Evolutionary conservation across 2,329 filamentous ascomycete species (phyloP), one percentile per base, ranked within the genome.

Genomic region (Penicillium sp.): DNA sequence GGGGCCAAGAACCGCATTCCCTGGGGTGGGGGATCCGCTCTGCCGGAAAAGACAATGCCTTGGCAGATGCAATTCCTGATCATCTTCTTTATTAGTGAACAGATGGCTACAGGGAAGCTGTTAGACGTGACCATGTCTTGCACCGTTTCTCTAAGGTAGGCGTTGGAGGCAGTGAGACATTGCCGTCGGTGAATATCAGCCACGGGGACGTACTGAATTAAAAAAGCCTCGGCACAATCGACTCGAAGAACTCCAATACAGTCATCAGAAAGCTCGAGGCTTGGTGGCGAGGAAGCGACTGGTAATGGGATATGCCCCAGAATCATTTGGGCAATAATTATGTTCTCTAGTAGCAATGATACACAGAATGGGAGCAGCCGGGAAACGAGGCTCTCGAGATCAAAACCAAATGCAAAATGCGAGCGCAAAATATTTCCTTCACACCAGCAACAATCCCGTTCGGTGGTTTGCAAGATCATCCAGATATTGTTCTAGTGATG

Each of bases 301-400:
- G 16, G 7, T 2, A 8, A 46, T 10, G 26, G 11, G 30, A 42
- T 6, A n/a, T 35, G 19, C 16, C 42, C 26, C 16, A 19, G 28
- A 25, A 49, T 14, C 10, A 45, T 14, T 10, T 28, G n/a, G 22
- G 37, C 37, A 51, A 28, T 10, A 45, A 61, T 59, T 67, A 68
- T 67, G 61, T 68, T 65, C 65, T 57, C 19, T 28, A 19, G 37
- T 25, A 35, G 26, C 35, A 51, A n/a, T n/a, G 14, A 26, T 40
- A 65, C 55, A 64, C 51, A 58, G 28, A 60, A 58, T 49, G 2
- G 43, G 37, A 49, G 28, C 37, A 57, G 42, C 26, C 19, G 19
- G 25, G 4, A 48, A 10, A 30, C 16, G 16, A 30, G 14, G 45
- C 26, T 8, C 7, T 30, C 45, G 52, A 52, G 26, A 38, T 11